Base-by-base conservation (phyloP, 768 basidiomycete species). In the Nidularia sp. region DNA sequence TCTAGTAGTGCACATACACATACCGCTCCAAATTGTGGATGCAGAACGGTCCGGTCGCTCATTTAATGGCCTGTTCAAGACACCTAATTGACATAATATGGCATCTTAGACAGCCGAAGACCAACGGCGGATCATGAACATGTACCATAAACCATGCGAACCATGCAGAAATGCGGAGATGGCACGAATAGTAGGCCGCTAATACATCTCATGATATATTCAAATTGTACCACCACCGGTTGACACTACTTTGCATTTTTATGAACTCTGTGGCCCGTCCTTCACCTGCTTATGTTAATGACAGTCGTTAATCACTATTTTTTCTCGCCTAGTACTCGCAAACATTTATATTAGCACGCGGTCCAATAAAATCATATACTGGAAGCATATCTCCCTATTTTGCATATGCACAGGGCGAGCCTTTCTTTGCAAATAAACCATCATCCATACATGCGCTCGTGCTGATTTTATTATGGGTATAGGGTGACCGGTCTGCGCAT, bases 121-220 rank as follows among this genome's bases (percentile, higher is more conserved):
- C 58, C 62, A 80, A 36, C 75, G 79, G 50, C 74, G 76, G 39
- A 81, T 88, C 36, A 68, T 76, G 53, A 89, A 81, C 63, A 71
- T 87, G 65, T 84, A 88, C 58, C 85, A 85, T 58, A 76, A 77
- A 52, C 71, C 78, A 51, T 88, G 86, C 68, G 85, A 85, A 4
- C 56, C 46, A 1, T 87, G 86, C 69, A 74, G 70, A 55, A 62
- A 54, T 12, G 67, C 69, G 33, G 71, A 71, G 55, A 64, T 68
- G 46, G 67, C 60, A 50, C 69, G 60, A 45, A 62, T 59, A 54
- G 50, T 62, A n/a, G 67, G 59, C 39, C 52, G 58, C 34, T 54
- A 31, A 45, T 39, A 36, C 42, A 32, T 18, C 31, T 34, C 32
- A n/a, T 34, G 35, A 18, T 35, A 12, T n/a, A 8, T 48, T 48